A percentile compares a stretch with the other conserved stretches of the same genome.
These are phyloP conservation scores for Fusarium humuli DNA, from an alignment of 2,329 filamentous ascomycete species.

Conservation along the genomic window DNA sequence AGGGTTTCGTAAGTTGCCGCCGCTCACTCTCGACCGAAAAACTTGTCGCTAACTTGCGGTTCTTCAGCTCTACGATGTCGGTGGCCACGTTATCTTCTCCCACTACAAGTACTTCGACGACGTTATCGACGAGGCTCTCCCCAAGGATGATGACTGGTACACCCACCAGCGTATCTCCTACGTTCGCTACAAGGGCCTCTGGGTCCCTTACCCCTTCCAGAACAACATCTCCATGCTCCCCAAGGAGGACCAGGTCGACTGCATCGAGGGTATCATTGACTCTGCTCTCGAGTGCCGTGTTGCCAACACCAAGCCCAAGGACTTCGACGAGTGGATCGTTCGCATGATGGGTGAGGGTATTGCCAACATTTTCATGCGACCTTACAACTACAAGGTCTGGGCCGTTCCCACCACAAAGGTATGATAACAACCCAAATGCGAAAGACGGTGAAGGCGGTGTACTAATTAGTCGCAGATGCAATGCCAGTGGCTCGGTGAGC, in stretches of 20 bases:
- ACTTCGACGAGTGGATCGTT: slow-evolving; percentile 99
- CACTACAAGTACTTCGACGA: slow-evolving; percentile 99
- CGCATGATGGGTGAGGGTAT: slow-evolving; percentile 90
- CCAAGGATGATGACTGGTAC: slow-evolving; percentile 95
- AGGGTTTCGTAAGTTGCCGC: slow-evolving; percentile 87
- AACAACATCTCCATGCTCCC: slow-evolving; percentile 99
- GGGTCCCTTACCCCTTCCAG: slow-evolving; percentile 99
- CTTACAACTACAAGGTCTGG: slow-evolving; percentile 99
- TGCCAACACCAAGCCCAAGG: slow-evolving; percentile 88
- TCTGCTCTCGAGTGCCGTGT: slow-evolving; percentile 89
- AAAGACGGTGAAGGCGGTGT: slow-evolving; percentile 1
- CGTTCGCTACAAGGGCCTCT: slow-evolving; percentile 94
- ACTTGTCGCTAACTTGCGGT: slow-evolving; percentile 29
- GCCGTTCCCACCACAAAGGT: slow-evolving; percentile 97
- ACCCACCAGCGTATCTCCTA: slow-evolving; percentile 99
- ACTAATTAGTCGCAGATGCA: slow-evolving; percentile 78
- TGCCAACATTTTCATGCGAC: slow-evolving; percentile 97
- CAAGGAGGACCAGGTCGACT: slow-evolving; percentile 96
- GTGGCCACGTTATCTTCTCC: slow-evolving; percentile 98
- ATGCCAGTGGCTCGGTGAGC: slow-evolving; percentile 98
- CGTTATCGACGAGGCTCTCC: slow-evolving; percentile 95
- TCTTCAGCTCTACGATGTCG: slow-evolving; percentile 92
- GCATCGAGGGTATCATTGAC: slow-evolving; percentile 96
- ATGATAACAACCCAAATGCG: slow-evolving; percentile 41
- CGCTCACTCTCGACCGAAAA: slow-evolving; percentile 17